Conservation (phyloP, 2,329 filamentous ascomycete genomes). For the Chaetomiaceae sp. region DNA sequence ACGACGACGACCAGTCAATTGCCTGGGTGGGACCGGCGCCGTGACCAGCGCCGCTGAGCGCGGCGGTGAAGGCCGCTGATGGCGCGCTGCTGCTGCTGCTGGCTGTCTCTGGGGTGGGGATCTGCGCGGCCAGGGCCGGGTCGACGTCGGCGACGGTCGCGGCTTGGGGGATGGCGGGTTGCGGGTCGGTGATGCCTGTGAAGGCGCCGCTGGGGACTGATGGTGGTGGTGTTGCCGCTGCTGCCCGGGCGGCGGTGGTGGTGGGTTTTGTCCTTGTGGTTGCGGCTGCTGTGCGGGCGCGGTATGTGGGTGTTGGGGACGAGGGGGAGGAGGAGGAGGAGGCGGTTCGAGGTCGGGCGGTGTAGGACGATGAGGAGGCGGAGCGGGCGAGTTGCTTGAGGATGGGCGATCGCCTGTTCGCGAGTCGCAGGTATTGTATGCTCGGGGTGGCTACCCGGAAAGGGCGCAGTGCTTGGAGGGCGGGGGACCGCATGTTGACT, state of each 20-base stretch:
- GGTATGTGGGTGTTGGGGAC: too few relatives aligned
- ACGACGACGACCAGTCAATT: slow-evolving; percentile 78
- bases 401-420: neutral
- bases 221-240: neutral
- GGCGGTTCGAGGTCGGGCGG: slow-evolving; percentile 2
- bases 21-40: slow-evolving; percentile 16
- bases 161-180: slow-evolving; percentile 28
- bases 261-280: too few relatives aligned
- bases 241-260: neutral
- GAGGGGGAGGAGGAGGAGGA: too few relatives aligned
- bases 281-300: too few relatives aligned
- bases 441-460: slow-evolving; percentile 14
- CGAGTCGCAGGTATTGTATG: slow-evolving; percentile 5
- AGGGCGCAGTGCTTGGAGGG: slow-evolving; percentile 21
- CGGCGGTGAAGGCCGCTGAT: slow-evolving; percentile 19
- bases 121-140: slow-evolving; percentile 21
- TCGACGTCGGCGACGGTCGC: slow-evolving; percentile 33
- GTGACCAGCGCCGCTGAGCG: slow-evolving; percentile 4
- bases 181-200: slow-evolving; percentile 27
- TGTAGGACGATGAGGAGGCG: slow-evolving; percentile 8
- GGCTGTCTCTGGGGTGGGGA: slow-evolving; percentile 11
- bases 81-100: slow-evolving; percentile 8
- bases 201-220: neutral
- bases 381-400: slow-evolving; percentile 5
- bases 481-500: slow-evolving; percentile 23